phyloP scores from a whole-genome alignment of 2,329 filamentous ascomycete species.

The Plenodomus tracheiphilus region DNA sequence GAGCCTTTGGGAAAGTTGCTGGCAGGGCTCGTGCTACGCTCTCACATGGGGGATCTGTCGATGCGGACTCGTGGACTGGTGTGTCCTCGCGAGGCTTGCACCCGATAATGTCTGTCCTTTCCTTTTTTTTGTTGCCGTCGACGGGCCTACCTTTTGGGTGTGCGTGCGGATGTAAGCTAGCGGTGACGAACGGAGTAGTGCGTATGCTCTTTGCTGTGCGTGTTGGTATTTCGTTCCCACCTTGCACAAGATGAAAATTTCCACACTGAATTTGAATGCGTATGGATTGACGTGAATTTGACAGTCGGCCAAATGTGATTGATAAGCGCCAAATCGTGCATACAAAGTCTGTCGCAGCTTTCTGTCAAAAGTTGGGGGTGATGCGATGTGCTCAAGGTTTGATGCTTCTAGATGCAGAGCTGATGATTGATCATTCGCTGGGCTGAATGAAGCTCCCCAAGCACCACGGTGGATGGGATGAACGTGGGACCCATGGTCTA shows the following conservation, averaged over 20 bases:
- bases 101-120: conserved; percentile 33
- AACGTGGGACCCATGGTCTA: no score
- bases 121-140: conserved; percentile 29
- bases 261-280: background rate
- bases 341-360: no score
- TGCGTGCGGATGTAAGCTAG: conserved; percentile 28
- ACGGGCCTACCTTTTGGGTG: conserved; percentile 22
- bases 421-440: no score
- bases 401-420: no score
- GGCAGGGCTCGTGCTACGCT: conserved; percentile 11
- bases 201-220: conserved; percentile 9
- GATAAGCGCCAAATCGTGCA: no score
- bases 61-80: conserved; percentile 17
- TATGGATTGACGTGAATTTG: no score
- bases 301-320: no score
- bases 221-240: background rate
- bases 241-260: background rate
- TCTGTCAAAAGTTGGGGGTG: no score
- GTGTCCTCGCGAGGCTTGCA: conserved; percentile 11
- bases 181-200: conserved; percentile 15
- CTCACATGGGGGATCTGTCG: conserved; percentile 1
- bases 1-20: conserved; percentile 10
- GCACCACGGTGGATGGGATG: no score
- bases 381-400: no score
- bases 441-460: no score